Evolutionary conservation across 2,329 filamentous ascomycete genomes (phyloP).

Genomic region (Colletotrichum brevisporum): DNA sequence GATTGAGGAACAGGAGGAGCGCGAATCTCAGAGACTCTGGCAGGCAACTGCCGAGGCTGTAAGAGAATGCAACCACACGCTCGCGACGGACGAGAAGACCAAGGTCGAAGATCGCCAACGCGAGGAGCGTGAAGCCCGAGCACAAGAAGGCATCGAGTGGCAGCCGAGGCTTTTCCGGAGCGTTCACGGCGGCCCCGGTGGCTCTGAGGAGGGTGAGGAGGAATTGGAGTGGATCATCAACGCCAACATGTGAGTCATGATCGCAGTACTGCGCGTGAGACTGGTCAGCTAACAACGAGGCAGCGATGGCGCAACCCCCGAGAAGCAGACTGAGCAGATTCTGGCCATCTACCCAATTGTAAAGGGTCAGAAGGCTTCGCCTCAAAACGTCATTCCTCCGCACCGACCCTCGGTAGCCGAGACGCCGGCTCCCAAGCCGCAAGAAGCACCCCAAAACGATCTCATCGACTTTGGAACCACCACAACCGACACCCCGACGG

Average conservation of each 20-base stretch:
- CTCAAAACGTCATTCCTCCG: slow-evolving; percentile 70
- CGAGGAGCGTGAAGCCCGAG: slow-evolving; percentile 85
- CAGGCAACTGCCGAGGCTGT: slow-evolving; percentile 84
- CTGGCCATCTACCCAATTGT: slow-evolving; percentile 88
- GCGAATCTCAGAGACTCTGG: slow-evolving; percentile 94
- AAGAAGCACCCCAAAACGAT: slow-evolving; percentile 50
- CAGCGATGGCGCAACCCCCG: slow-evolving; percentile 75
- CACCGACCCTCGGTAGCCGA: slow-evolving; percentile 41
- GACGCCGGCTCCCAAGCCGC: slow-evolving; percentile 43
- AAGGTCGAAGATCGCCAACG: slow-evolving; percentile 94
- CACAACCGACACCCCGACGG: slow-evolving; percentile 19
- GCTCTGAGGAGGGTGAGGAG: slow-evolving; percentile 84
- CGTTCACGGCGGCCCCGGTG: slow-evolving; percentile 79
- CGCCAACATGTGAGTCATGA: slow-evolving; percentile 77
- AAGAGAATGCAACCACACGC: slow-evolving; percentile 85
- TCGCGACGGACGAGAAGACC: slow-evolving; percentile 96
- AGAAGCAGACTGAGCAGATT: slow-evolving; percentile 85
- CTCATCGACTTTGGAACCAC: slow-evolving; percentile 69
- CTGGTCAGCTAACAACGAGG: slow-evolving; percentile 39
- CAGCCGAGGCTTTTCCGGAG: slow-evolving; percentile 86
- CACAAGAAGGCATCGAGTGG: slow-evolving; percentile 88
- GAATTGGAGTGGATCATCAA: slow-evolving; percentile 96
- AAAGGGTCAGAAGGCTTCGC: slow-evolving; percentile 76
- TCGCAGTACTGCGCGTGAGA: neutral
- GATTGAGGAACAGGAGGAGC: slow-evolving; percentile 86